phyloP scores from a whole-genome alignment of 495 filamentous ascomycete genomes.

The Usnea hakonensis region DNA sequence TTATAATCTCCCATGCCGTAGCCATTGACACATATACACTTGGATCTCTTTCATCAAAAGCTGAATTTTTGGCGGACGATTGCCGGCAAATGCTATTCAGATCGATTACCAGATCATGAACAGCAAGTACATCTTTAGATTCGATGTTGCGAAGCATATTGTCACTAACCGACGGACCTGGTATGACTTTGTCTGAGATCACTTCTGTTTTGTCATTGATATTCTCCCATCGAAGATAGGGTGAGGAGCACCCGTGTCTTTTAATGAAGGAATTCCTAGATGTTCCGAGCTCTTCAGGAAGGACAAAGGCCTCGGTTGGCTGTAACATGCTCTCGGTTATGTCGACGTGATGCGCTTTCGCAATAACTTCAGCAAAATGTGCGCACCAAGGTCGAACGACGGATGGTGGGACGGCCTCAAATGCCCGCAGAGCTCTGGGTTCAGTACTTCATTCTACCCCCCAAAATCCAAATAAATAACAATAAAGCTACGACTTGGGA shows the following conservation, averaged over 20 bases:
- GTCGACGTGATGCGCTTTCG: constrained; percentile 9
- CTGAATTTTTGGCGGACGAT: background rate
- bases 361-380: constrained; percentile 13
- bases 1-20: constrained; percentile 5
- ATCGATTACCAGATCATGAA: background rate
- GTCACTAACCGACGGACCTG: background rate
- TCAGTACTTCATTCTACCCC: background rate
- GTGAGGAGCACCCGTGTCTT: constrained; percentile 7
- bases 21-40: constrained; percentile 1
- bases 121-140: background rate
- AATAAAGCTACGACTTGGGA: background rate
- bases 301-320: background rate
- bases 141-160: background rate
- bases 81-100: background rate
- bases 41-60: background rate
- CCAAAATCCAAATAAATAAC: background rate
- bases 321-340: background rate
- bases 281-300: background rate
- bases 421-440: background rate
- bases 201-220: background rate
- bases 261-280: background rate
- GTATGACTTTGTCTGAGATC: background rate
- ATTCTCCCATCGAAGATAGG: background rate
- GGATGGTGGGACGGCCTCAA: constrained; percentile 10
- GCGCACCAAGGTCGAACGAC: constrained; percentile 9